Percentiles rank a stretch among this genome's conserved stretches.
phyloP scores from a whole-genome alignment of 805 yeast species.

The Wickerhamiella sergipiensis region DNA sequence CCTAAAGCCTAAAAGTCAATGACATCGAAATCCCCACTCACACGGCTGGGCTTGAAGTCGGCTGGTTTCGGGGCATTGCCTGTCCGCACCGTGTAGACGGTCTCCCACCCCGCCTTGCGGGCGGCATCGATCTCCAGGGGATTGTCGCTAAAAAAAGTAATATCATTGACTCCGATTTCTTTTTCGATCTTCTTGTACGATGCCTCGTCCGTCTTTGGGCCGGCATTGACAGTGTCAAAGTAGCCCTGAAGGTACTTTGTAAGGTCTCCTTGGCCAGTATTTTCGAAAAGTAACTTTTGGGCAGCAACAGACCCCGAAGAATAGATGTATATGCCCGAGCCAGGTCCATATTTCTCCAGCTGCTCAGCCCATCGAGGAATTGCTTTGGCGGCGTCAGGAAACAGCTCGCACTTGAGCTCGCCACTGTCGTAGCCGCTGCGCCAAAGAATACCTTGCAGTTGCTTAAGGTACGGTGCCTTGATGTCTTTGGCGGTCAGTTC shows the following conservation, averaged over 20 bases:
- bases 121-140: conserved; percentile 71
- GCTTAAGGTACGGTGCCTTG: conserved; percentile 64
- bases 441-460: conserved; percentile 80
- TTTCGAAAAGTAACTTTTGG: conserved; percentile 57
- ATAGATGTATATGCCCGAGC: conserved; percentile 47
- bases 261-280: conserved; percentile 34
- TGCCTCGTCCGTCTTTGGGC: conserved; percentile 43
- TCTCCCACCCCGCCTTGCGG: conserved; percentile 41
- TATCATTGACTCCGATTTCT: conserved; percentile 27
- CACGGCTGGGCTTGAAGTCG: background rate
- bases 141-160: conserved; percentile 70
- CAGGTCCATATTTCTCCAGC: conserved; percentile 5
- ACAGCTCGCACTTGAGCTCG: conserved; percentile 63
- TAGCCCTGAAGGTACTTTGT: conserved; percentile 49
- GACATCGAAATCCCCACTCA: background rate
- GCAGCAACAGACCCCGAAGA: conserved; percentile 86
- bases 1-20: background rate
- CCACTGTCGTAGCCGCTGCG: conserved; percentile 65
- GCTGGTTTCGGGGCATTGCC: conserved; percentile 41
- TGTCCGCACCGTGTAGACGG: conserved; percentile 51
- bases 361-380: conserved; percentile 31
- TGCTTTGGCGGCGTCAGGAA: conserved; percentile 51
- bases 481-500: conserved; percentile 50
- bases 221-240: conserved; percentile 76
- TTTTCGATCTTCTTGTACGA: conserved; percentile 48